Evolutionary conservation across 495 filamentous ascomycete species (phyloP), one percentile per base, ranked within the genome.

Genomic region (Penicillium manginii): DNA sequence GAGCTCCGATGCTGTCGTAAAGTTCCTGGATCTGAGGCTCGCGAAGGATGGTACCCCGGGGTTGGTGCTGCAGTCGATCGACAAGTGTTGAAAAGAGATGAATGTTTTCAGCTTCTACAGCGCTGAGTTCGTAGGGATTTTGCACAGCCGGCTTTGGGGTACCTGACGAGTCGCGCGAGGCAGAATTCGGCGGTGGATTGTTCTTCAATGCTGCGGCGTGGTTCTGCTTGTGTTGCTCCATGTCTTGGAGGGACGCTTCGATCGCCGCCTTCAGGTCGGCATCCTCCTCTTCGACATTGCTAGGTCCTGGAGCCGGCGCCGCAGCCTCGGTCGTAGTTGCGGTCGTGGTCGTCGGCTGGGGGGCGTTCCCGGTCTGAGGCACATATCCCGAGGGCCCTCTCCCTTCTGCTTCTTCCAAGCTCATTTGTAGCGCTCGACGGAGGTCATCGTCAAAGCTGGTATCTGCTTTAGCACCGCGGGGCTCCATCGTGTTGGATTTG

Each of bases 11-110:
- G 67, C 92, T 94, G 59, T 98, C 96, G 69, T 98, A 98, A 8
- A 98, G 79, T 73, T 98, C 94, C 69, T 98, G 94, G 42, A 98
- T 98, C 65, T 97, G 93, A 6, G 94, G 94, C 64, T 98, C 96
- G 54, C 94, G 81, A 26, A 98, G 73, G 50, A 98, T 97, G 2
- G 94, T 98, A 0, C 94, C 94, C 0, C 93, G 92, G 9, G 94
- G 91, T 63, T 98, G 94, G 55, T 93, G 93, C 69, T 98, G 94
- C 31, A 98, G 76, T 42, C 94, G 87, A 68, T 98, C 94, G 14
- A 98, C 96, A 31, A 98, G 78, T 2, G 94, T 97, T 3, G 94
- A 84, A 65, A 98, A 98, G 5, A 98, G 84, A 68, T 96, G 96
- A 62, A 98, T 98, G 59, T 98, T 98, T 74, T 98, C 94, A 1